Evolutionary conservation across 495 filamentous ascomycete species (phyloP), one percentile per base, ranked within the genome.

Genomic region (Penicillium chermesinum): DNA sequence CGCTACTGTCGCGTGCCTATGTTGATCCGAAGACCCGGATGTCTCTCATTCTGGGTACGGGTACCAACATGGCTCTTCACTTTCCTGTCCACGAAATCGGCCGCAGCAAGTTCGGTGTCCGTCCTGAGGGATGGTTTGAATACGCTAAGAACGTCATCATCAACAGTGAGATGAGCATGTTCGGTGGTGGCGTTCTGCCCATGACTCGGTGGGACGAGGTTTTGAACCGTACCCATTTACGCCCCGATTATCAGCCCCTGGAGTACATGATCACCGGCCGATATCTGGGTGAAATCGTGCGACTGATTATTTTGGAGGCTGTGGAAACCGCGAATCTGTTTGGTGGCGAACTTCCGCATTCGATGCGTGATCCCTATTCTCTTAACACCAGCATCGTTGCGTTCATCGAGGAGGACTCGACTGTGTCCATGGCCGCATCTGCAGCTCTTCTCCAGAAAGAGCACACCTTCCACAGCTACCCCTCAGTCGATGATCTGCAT

Each of bases 91-190:
- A 72, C 38, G 80, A 76, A 43, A 76, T 95, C 21, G 79, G 84
- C 41, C 65, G 72, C 7, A 72, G 69, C 57, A 94, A 94, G 53
- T 75, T 79, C 40, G 70, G 69, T 6, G 48, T 52, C 0, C 57
- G 76, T 25, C 64, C 66, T 0, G 55, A 62, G 12, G 64, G 63
- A 10, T 72, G 66, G 65, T 79, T 69, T 32, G 73, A 75, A 10
- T 69, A 81, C 34, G 72, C 62, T 16, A 71, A 70, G 39, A 64
- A 84, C 50, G 85, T 94, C 22, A 83, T 91, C 2, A 77, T 94
- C 53, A 95, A 96, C 64, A 95, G 85, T 5, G 90, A 96, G 62
- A 83, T 89, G 82, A 88, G 85, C 57, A 94, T 95, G 70, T 86
- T 83, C 27, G 89, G 89, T 3, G 77, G 79, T 9, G 76, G 78